Base-by-base conservation (phyloP, 768 basidiomycete species). In the Xerocomus potaroensis region DNA sequence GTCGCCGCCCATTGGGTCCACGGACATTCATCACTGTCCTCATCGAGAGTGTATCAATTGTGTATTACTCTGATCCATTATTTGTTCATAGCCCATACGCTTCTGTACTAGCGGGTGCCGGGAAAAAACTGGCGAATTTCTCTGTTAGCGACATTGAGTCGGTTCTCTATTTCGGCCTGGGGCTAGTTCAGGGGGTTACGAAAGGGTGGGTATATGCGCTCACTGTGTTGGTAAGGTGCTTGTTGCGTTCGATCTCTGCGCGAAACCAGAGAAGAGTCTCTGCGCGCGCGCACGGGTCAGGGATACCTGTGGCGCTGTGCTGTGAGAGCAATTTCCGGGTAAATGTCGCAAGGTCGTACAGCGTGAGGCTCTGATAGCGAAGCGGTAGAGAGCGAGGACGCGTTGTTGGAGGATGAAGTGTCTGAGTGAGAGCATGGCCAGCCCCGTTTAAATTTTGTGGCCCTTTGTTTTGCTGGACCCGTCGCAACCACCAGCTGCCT, bases 241-340 rank as follows among this genome's bases (percentile, higher is more conserved):
- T 74, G 55, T 80, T 81, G 48, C 79, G 70, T 58, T 87, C 82
- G 54, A 90, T 78, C 64, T 89, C 86, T 40, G 68, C 59, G 23
- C 88, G 80, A 63, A 90, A 78, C 85, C 87, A 91, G 18, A 62
- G 58, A 7, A 88, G 65, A 0, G 87, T 87, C 56, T 90, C 87
- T 49, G 65, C 64, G 49, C 87, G 76, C 23, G 83, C 72, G 47
- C 61, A 59, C 43, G 72, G 72, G 66, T 89, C 77, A 29, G 78
- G 79, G 41, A 91, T 82, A 33, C 63, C 88, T 89, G 53, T 29
- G 18, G 27, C 27, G 23, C n/a, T 33, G 21, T 35, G 18, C 32
- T 36, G 29, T 52, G 53, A 47, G 59, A 44, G 18, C 7, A 14
- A 15, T 36, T 31, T 38, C 11, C 0, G 26, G 31, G 16, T 15